Conservation (phyloP, 2,329 filamentous ascomycete genomes). For the Colletotrichum chlorophyti region DNA sequence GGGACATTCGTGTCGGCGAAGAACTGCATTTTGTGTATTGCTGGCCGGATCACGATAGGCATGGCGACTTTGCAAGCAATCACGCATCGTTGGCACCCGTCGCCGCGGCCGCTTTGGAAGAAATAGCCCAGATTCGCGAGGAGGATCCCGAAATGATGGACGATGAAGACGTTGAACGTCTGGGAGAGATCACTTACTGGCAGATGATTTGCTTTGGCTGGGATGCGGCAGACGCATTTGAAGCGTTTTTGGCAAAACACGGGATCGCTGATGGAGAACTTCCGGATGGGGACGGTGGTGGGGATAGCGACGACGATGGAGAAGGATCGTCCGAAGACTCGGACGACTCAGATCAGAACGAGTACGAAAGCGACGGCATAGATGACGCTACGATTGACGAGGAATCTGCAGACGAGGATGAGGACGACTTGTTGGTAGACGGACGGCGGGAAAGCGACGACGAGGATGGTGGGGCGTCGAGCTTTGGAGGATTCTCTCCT, state of each 20-base stretch:
- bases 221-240: slow-evolving; percentile 15
- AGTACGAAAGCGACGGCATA: slow-evolving; percentile 49
- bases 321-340: not conserved
- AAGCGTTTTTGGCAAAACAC: slow-evolving; percentile 14
- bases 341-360: slow-evolving; percentile 28
- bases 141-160: not conserved
- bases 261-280: not conserved
- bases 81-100: slow-evolving; percentile 5
- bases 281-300: not conserved
- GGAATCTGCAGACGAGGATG: slow-evolving; percentile 13
- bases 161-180: not conserved
- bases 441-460: slow-evolving; percentile 31
- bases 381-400: slow-evolving; percentile 42
- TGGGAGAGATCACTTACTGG: slow-evolving; percentile 2
- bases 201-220: slow-evolving; percentile 17
- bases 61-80: slow-evolving; percentile 37
- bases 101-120: not conserved
- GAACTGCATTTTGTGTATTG: slow-evolving; percentile 35
- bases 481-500: slow-evolving; percentile 14
- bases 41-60: slow-evolving; percentile 41
- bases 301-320: not conserved
- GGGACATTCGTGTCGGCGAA: slow-evolving; percentile 33
- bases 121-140: not conserved
- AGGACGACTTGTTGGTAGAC: slow-evolving; percentile 16
- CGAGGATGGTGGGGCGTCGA: slow-evolving; percentile 29